Conservation (phyloP, 2,329 filamentous ascomycete genomes). For the Coleophoma eucalyptorum region DNA sequence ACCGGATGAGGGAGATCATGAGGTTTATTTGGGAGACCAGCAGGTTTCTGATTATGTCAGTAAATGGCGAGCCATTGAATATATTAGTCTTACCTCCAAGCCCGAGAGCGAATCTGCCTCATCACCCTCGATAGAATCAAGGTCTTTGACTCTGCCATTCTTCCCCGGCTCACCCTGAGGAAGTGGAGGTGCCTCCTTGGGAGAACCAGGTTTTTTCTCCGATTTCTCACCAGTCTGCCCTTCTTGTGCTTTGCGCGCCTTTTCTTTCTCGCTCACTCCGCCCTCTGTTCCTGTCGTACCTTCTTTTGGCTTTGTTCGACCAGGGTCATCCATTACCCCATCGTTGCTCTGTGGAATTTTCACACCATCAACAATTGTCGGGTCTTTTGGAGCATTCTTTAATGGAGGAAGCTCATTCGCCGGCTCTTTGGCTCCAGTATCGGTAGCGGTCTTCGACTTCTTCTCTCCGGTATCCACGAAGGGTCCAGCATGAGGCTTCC, state of each 20-base stretch:
- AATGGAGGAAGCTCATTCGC: constrained; percentile 27
- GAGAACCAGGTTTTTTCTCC: constrained; percentile 75
- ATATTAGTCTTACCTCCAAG: constrained; percentile 50
- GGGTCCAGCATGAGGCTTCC: constrained; percentile 87
- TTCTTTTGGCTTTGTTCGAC: constrained; percentile 70
- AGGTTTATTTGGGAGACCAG: constrained; percentile 73
- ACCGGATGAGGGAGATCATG: constrained; percentile 71
- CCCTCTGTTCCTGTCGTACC: constrained; percentile 87
- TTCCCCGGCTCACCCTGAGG: constrained; percentile 70
- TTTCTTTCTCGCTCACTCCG: constrained; percentile 83
- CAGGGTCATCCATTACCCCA: constrained; percentile 90
- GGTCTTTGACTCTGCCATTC: constrained; percentile 22
- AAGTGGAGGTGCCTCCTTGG: constrained; percentile 80
- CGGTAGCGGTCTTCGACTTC: constrained; percentile 45
- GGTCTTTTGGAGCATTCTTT: constrained; percentile 47
- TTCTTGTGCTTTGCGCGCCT: constrained; percentile 67
- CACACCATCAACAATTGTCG: constrained; percentile 52
- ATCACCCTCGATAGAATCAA: constrained; percentile 32
- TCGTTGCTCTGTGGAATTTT: constrained; percentile 64
- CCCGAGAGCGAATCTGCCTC: constrained; percentile 33
- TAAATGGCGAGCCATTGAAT: not conserved
- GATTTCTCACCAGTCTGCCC: constrained; percentile 59
- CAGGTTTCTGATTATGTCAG: constrained; percentile 62
- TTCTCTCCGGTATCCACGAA: constrained; percentile 55
- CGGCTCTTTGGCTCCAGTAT: constrained; percentile 34